Percentiles rank a stretch among this genome's conserved stretches.
phyloP scores from a whole-genome alignment of 1,284 basidiomycete genomes.

The Coniferiporia sulphurascens region DNA sequence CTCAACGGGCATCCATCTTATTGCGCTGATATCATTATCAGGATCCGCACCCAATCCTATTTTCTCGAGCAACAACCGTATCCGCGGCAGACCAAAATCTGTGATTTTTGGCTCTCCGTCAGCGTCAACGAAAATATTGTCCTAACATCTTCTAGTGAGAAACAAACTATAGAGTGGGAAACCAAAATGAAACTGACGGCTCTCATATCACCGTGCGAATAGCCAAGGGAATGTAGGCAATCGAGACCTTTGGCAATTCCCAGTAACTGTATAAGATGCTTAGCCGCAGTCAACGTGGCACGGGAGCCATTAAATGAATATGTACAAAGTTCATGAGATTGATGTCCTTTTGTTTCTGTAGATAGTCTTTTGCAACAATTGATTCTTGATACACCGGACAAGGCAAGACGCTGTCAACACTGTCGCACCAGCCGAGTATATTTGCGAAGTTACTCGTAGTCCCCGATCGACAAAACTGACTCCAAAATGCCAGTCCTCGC shows the following conservation, averaged over 20 bases:
- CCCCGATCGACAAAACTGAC: neutral
- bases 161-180: neutral
- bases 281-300: no score
- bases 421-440: neutral
- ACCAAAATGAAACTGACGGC: conserved; percentile 3
- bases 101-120: conserved; percentile 2
- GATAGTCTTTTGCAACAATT: neutral
- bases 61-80: neutral
- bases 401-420: neutral
- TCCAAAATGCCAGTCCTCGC: conserved; percentile 8
- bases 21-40: neutral
- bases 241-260: conserved; percentile 10
- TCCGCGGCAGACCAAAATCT: conserved; percentile 15
- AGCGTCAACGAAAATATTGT: conserved; percentile 11
- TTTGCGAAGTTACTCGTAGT: neutral
- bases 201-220: conserved; percentile 14
- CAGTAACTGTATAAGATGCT: neutral
- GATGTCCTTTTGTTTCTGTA: neutral
- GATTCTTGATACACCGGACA: neutral
- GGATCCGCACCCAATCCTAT: neutral
- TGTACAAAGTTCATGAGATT: neutral
- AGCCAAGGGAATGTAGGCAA: conserved; percentile 5
- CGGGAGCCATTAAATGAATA: neutral
- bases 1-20: conserved; percentile 5
- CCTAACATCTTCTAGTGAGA: neutral